Conservation (phyloP, 768 basidiomycete species). For the Leccinum imitatum region DNA sequence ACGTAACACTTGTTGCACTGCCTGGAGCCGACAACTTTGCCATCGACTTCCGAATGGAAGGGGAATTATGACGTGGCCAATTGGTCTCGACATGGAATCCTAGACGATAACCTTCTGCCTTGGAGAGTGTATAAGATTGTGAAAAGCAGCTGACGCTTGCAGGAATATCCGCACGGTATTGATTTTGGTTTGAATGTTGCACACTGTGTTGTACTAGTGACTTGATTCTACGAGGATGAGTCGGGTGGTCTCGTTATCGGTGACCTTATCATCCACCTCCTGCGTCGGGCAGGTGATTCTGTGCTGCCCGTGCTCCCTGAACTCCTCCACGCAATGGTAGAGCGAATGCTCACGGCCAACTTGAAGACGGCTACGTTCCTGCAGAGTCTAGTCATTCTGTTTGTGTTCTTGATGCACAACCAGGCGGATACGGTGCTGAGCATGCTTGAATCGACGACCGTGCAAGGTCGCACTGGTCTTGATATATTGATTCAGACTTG, state of each 20-base stretch:
- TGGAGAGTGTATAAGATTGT: too few species aligned
- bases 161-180: too few species aligned
- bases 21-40: too few species aligned
- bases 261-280: conserved; percentile 92
- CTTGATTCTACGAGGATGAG: conserved; percentile 58
- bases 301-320: conserved; percentile 86
- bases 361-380: conserved; percentile 83
- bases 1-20: too few species aligned
- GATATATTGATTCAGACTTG: conserved; percentile 88
- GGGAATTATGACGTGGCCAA: too few species aligned
- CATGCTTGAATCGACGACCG: conserved; percentile 67
- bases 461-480: conserved; percentile 65
- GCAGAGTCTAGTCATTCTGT: conserved; percentile 90
- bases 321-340: conserved; percentile 80
- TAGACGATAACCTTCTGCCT: too few species aligned
- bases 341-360: conserved; percentile 70
- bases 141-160: too few species aligned
- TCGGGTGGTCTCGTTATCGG: conserved; percentile 92
- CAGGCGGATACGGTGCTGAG: conserved; percentile 78
- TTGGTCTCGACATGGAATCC: too few species aligned
- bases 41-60: too few species aligned
- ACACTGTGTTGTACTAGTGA: too few species aligned
- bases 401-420: conserved; percentile 89
- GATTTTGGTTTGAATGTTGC: too few species aligned
- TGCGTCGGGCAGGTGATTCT: conserved; percentile 77